phyloP scores from a whole-genome alignment of 257 asterid genomes.

The Solanum gracilifrons region DNA sequence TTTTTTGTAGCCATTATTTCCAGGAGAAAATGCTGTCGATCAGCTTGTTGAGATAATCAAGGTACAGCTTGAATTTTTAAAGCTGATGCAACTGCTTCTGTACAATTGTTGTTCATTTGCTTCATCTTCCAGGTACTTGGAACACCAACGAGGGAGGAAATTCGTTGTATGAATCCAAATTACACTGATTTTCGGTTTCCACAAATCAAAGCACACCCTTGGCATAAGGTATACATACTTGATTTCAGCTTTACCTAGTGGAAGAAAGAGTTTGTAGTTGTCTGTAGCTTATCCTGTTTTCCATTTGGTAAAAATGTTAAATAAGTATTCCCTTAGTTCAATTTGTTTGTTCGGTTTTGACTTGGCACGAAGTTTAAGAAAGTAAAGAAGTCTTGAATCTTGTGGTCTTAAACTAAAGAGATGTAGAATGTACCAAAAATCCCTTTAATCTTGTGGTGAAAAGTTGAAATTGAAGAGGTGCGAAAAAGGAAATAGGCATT shows the following conservation, averaged over 20 bases:
- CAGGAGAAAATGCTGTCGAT: constrained; percentile 94
- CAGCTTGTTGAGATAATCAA: constrained; percentile 94
- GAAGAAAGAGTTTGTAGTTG: background rate
- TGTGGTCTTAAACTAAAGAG: background rate
- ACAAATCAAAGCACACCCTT: constrained; percentile 88
- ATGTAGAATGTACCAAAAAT: background rate
- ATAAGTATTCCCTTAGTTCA: background rate
- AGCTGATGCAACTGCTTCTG: background rate
- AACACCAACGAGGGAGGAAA: constrained; percentile 91
- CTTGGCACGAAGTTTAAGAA: background rate
- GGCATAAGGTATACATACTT: constrained; percentile 68
- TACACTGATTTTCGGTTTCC: constrained; percentile 89
- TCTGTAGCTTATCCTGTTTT: background rate
- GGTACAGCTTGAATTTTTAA: constrained; percentile 27
- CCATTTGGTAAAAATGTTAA: background rate
- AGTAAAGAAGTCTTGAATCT: background rate
- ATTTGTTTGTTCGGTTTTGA: background rate
- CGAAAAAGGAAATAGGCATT: background rate
- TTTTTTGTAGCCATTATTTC: constrained; percentile 68
- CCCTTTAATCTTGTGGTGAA: background rate
- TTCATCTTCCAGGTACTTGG: constrained; percentile 72
- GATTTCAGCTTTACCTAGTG: background rate
- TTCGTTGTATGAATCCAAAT: constrained; percentile 94
- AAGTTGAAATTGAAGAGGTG: background rate
- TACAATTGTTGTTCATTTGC: background rate